Base-by-base conservation (phyloP, 805 yeast species). In the Metschnikowia rubicola region DNA sequence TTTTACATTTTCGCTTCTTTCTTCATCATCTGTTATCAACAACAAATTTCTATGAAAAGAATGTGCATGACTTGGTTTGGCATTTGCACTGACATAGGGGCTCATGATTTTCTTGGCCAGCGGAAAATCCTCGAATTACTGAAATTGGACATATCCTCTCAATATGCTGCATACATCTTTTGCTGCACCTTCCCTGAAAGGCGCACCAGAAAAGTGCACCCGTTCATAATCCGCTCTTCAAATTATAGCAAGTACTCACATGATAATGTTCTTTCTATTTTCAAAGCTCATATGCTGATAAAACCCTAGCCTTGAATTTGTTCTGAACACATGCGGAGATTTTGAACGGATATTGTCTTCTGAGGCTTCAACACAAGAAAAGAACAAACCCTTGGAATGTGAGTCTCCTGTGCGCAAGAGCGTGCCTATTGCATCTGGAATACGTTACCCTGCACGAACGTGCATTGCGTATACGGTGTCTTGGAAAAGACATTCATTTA, bases 401-500 rank as follows among this genome's bases (percentile, higher is more conserved):
- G 26, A 21, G 26, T 21, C 26, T 21, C 26, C 26, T 21, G 26
- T 21, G 26, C 26, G 26, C 26, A 21, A 21, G 26, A 21, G 26
- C 13, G 33, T 38, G 32, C 13, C 41, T 10, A 29, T 30, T 45
- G 44, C 48, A 45, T 45, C 48, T 45, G 48, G 44, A 45, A 45
- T 45, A 45, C 41, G 37, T 40, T 26, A 36, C 28, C 48, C 48
- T 40, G 44, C 44, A 40, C 41, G 29, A 13, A 17, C 39, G 28
- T 37, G 47, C 47, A 39, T 39, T 39, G 47, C 48, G 48, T 45
- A 39, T 45, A 45, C 44, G 48, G 37, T 19, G 32, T 34, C 15
- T 34, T 10, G 30, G 26, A 21, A 38, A 33, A 17, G 43, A 34
- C 42, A n/a, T 39, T 35, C 34, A 35, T 39, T 30, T 31, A 45